Evolutionary conservation across 2,329 filamentous ascomycete genomes (phyloP).

Genomic region (Epichloe brachyelytri): DNA sequence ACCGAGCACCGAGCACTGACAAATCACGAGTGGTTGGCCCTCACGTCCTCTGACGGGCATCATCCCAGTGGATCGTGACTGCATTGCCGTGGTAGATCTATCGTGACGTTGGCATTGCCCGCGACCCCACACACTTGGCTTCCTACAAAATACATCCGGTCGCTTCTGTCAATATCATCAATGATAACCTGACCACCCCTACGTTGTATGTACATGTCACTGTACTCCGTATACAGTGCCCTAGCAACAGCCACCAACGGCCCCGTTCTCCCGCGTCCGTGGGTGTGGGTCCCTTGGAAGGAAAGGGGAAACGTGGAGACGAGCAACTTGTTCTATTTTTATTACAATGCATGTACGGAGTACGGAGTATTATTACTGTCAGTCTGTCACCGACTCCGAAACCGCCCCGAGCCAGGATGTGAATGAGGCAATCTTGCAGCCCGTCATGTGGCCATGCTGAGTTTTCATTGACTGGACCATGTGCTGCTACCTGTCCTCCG

Average conservation of each 20-base stretch:
- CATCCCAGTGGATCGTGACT: neutral
- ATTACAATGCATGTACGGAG: too few relatives aligned
- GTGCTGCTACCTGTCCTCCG: neutral
- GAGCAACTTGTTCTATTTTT: neutral
- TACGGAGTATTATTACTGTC: neutral
- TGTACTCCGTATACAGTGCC: too few relatives aligned
- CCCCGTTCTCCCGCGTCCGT: neutral
- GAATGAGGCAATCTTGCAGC: constrained; percentile 6
- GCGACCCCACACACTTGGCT: too few relatives aligned
- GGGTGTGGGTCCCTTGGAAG: neutral
- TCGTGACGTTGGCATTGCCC: neutral
- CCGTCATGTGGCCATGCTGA: constrained; percentile 9
- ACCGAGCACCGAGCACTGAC: too few relatives aligned
- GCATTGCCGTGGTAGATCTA: constrained; percentile 3
- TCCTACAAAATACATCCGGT: too few relatives aligned
- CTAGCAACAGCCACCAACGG: neutral
- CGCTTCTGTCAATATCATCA: too few relatives aligned
- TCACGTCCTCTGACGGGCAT: neutral
- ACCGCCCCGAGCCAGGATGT: neutral
- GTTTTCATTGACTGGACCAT: constrained; percentile 4
- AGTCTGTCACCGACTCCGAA: neutral
- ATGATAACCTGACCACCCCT: too few relatives aligned
- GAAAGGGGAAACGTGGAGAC: constrained; percentile 1
- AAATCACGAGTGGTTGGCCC: too few relatives aligned
- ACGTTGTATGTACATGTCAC: too few relatives aligned